phyloP scores from a whole-genome alignment of 345 rosid genomes.

The Turritis glabra region DNA sequence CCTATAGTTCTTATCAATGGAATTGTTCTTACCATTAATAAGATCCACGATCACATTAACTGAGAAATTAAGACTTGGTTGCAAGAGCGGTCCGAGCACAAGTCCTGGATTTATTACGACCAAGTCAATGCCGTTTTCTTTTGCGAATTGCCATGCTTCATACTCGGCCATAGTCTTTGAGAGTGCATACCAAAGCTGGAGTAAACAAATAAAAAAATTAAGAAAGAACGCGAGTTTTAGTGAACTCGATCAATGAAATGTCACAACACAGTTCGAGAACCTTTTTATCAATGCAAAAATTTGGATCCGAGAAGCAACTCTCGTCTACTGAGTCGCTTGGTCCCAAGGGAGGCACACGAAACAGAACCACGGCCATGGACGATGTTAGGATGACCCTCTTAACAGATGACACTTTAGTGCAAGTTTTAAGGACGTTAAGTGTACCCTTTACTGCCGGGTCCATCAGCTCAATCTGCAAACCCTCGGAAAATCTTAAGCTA shows the following conservation, averaged over 20 bases:
- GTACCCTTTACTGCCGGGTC: conserved; percentile 60
- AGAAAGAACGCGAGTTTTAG: background rate
- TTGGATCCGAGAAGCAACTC: conserved; percentile 46
- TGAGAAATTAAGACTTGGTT: conserved; percentile 40
- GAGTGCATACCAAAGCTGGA: conserved; percentile 46
- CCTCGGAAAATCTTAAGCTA: background rate
- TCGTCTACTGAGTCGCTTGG: conserved; percentile 46
- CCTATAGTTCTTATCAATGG: conserved; percentile 4
- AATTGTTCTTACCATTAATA: conserved; percentile 27
- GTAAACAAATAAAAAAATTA: background rate
- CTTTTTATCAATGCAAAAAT: conserved; percentile 22
- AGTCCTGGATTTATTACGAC: conserved; percentile 44
- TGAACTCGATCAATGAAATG: background rate
- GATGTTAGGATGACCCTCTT: conserved; percentile 57
- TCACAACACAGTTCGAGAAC: conserved; percentile 8
- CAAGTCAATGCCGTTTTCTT: conserved; percentile 44
- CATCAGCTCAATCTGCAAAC: conserved; percentile 38
- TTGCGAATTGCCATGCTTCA: conserved; percentile 46
- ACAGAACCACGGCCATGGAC: conserved; percentile 41
- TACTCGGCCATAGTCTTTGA: conserved; percentile 52
- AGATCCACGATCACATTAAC: conserved; percentile 17
- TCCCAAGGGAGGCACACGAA: conserved; percentile 29
- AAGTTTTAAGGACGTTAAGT: conserved; percentile 49
- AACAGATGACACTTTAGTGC: conserved; percentile 46
- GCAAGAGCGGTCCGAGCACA: conserved; percentile 47